phyloP scores from a whole-genome alignment of 2,329 filamentous ascomycete genomes.

The Domatiomyces catenatus region DNA sequence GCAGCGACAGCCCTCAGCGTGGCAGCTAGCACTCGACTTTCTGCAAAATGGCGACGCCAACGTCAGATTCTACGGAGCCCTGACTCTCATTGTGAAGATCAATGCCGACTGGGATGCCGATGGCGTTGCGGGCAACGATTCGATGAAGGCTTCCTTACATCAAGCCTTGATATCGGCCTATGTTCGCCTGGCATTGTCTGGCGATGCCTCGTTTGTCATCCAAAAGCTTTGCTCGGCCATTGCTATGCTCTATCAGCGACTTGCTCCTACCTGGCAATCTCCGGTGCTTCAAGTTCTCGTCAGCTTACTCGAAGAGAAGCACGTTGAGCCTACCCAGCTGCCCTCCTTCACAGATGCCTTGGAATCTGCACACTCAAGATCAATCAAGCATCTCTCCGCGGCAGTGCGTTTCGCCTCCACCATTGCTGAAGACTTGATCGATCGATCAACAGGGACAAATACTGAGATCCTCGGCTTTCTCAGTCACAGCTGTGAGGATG shows the following conservation, averaged over 20 bases:
- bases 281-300: slow-evolving; percentile 18
- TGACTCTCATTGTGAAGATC: slow-evolving; percentile 87
- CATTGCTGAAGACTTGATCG: slow-evolving; percentile 23
- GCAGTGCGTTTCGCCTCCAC: slow-evolving; percentile 19
- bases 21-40: slow-evolving; percentile 68
- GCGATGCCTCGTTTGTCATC: slow-evolving; percentile 27
- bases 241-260: slow-evolving; percentile 29
- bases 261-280: slow-evolving; percentile 24
- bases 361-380: slow-evolving; percentile 2
- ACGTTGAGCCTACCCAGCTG: slow-evolving; percentile 23
- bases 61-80: slow-evolving; percentile 78
- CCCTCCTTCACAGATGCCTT: slow-evolving; percentile 25
- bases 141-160: slow-evolving; percentile 25
- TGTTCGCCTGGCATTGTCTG: slow-evolving; percentile 25
- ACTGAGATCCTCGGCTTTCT: slow-evolving; percentile 5
- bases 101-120: slow-evolving; percentile 60
- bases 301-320: slow-evolving; percentile 25
- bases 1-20: slow-evolving; percentile 67
- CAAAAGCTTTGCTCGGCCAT: slow-evolving; percentile 33
- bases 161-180: slow-evolving; percentile 29
- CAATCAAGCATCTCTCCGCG: slow-evolving; percentile 8
- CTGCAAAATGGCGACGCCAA: slow-evolving; percentile 54
- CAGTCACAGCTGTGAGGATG: slow-evolving; percentile 9
- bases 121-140: slow-evolving; percentile 9
- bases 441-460: slow-evolving; percentile 2